phyloP scores from a whole-genome alignment of 495 filamentous ascomycete species.

The Lasiosphaeria miniovina region DNA sequence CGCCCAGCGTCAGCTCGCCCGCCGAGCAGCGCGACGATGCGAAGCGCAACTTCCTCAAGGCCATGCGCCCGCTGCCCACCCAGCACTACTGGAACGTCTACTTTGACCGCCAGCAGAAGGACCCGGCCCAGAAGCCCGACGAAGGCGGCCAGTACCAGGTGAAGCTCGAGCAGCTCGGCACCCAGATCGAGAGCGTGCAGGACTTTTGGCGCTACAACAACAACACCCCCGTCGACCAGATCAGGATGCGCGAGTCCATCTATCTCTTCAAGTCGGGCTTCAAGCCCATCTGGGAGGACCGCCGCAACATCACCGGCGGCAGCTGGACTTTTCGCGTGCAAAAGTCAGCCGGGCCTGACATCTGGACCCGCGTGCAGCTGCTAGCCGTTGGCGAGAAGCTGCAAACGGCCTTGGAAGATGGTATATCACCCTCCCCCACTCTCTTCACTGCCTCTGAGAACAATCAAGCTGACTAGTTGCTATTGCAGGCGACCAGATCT shows the following conservation, averaged over 20 bases:
- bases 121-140: slow-evolving; percentile 23
- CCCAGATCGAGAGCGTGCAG: slow-evolving; percentile 69
- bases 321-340: slow-evolving; percentile 85
- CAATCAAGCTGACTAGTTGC: background rate
- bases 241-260: slow-evolving; percentile 76
- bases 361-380: slow-evolving; percentile 77
- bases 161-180: slow-evolving; percentile 63
- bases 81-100: slow-evolving; percentile 62
- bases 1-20: slow-evolving; percentile 48
- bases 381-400: slow-evolving; percentile 83
- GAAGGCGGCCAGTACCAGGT: slow-evolving; percentile 52
- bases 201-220: slow-evolving; percentile 90
- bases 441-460: slow-evolving; percentile 6
- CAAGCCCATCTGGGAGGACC: slow-evolving; percentile 86
- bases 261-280: slow-evolving; percentile 88
- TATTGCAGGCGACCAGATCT: slow-evolving; percentile 69
- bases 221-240: slow-evolving; percentile 73
- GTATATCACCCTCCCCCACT: slow-evolving; percentile 40
- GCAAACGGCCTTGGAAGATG: slow-evolving; percentile 68
- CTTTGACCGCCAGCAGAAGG: slow-evolving; percentile 48
- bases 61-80: slow-evolving; percentile 56
- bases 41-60: slow-evolving; percentile 57
- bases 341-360: slow-evolving; percentile 65
- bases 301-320: slow-evolving; percentile 74
- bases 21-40: slow-evolving; percentile 58